Percentiles rank a stretch among this genome's conserved stretches.
phyloP scores from a whole-genome alignment of 1,284 basidiomycete species.

The Papiliotrema nemorosa region DNA sequence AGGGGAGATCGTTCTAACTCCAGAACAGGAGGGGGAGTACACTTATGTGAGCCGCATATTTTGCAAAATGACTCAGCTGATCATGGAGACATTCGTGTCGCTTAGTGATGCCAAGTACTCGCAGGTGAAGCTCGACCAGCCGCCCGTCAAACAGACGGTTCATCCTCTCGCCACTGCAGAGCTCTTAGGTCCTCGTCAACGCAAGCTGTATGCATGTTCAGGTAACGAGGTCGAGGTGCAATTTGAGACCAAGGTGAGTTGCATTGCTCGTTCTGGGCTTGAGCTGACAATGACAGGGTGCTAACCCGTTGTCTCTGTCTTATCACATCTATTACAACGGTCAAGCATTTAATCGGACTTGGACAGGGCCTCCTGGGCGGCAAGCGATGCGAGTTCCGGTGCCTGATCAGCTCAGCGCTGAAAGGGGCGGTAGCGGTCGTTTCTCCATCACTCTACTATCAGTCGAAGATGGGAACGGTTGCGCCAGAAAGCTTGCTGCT shows the following conservation, averaged over 20 bases:
- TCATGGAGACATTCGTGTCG: conserved; percentile 59
- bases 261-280: not conserved
- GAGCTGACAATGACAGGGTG: conserved; percentile 58
- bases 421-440: conserved; percentile 31
- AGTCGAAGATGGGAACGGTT: conserved; percentile 84
- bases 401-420: conserved; percentile 26
- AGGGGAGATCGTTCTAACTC: conserved; percentile 80
- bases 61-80: conserved; percentile 4
- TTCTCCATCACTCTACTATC: conserved; percentile 53
- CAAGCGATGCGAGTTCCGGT: conserved; percentile 33
- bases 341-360: conserved; percentile 53
- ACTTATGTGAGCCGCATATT: conserved; percentile 55
- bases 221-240: conserved; percentile 69
- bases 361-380: conserved; percentile 62
- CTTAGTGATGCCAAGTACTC: conserved; percentile 83
- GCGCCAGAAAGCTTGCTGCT: conserved; percentile 70
- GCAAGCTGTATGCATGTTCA: conserved; percentile 57
- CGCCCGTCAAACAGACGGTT: conserved; percentile 77
- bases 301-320: conserved; percentile 80
- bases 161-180: conserved; percentile 78
- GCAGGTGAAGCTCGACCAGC: conserved; percentile 63
- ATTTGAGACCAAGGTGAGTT: conserved; percentile 67
- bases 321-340: conserved; percentile 67
- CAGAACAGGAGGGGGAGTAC: conserved; percentile 77
- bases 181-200: conserved; percentile 58